These are phyloP conservation scores for Naganishia vishniacii DNA, from an alignment of 768 basidiomycete species.

Conservation along the genomic window DNA sequence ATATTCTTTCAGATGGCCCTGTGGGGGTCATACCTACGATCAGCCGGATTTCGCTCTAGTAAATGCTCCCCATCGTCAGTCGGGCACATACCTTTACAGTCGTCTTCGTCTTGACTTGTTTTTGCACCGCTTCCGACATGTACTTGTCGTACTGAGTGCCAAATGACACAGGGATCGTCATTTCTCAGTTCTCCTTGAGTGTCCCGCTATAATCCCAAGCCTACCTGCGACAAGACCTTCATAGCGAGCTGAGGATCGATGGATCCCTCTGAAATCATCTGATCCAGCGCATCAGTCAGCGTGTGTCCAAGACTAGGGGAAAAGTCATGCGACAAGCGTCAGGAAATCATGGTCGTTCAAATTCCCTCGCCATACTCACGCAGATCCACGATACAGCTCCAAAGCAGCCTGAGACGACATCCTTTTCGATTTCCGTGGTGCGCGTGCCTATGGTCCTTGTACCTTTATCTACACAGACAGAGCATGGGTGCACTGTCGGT, in stretches of 20 bases:
- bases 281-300: conserved; percentile 94
- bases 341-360: not conserved
- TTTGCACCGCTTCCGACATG: conserved; percentile 83
- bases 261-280: conserved; percentile 90
- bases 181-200: too few species aligned
- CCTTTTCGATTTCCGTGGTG: not conserved
- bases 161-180: not conserved
- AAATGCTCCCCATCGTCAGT: not conserved
- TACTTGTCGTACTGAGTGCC: conserved; percentile 83
- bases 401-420: conserved; percentile 20
- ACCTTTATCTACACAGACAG: too few species aligned
- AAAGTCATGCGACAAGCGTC: not conserved
- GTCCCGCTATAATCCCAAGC: conserved; percentile 14
- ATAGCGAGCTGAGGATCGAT: conserved; percentile 98
- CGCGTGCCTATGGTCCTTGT: not conserved
- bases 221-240: conserved; percentile 93
- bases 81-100: conserved; percentile 65
- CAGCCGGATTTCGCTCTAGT: not conserved
- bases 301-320: conserved; percentile 82
- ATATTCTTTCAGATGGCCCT: conserved; percentile 85
- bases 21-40: conserved; percentile 5
- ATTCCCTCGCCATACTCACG: conserved; percentile 15
- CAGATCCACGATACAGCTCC: conserved; percentile 26
- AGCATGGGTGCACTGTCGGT: too few species aligned
- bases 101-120: conserved; percentile 91